phyloP scores from a whole-genome alignment of 2,329 filamentous ascomycete species.

The Cercospora zeina region DNA sequence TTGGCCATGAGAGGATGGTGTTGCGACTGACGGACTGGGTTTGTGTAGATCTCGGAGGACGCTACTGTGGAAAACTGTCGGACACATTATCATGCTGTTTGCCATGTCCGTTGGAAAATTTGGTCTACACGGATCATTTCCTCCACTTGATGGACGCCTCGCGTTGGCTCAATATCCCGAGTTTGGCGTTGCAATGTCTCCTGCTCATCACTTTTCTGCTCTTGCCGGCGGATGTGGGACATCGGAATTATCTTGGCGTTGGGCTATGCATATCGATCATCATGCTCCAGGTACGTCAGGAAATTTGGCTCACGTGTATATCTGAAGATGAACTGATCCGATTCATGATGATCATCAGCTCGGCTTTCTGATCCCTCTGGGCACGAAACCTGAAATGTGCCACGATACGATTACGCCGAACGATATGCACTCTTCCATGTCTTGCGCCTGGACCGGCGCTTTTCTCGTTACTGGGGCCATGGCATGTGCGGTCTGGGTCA shows the following conservation, averaged over 20 bases:
- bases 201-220: constrained; percentile 74
- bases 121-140: constrained; percentile 23
- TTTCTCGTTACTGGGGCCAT: constrained; percentile 79
- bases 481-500: constrained; percentile 81
- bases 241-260: constrained; percentile 77
- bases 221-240: constrained; percentile 71
- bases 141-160: constrained; percentile 15
- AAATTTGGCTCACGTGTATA: constrained; percentile 56
- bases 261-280: constrained; percentile 79
- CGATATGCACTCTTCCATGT: constrained; percentile 70
- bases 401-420: constrained; percentile 81
- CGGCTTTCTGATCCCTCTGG: constrained; percentile 80
- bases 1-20: not conserved
- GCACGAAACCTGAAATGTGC: constrained; percentile 71
- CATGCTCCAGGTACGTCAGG: constrained; percentile 67
- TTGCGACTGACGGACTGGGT: not conserved
- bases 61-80: constrained; percentile 56
- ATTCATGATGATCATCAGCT: constrained; percentile 58
- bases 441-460: constrained; percentile 78
- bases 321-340: constrained; percentile 60
- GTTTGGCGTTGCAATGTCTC: constrained; percentile 69
- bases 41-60: constrained; percentile 44
- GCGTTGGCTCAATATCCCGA: constrained; percentile 69
- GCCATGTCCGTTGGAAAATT: constrained; percentile 62
- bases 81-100: constrained; percentile 69